phyloP scores from a whole-genome alignment of 2,329 filamentous ascomycete genomes.

The Fusarium goolgardi region DNA sequence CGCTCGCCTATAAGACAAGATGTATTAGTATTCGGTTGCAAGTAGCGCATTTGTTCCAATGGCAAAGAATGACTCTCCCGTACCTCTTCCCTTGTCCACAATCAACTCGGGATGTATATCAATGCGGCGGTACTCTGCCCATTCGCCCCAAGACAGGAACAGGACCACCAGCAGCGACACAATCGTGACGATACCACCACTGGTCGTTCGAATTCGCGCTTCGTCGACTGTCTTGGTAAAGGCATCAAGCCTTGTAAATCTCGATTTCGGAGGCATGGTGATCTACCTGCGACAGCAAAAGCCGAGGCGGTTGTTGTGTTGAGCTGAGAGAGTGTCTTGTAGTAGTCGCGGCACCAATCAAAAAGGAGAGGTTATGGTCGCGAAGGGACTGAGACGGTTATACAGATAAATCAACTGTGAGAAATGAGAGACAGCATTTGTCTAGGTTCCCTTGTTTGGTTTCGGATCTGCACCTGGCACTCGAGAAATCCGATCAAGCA shows the following conservation, averaged over 20 bases:
- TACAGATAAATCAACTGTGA: slow-evolving; percentile 19
- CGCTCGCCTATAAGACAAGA: slow-evolving; percentile 75
- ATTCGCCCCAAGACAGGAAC: slow-evolving; percentile 94
- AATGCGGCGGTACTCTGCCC: slow-evolving; percentile 89
- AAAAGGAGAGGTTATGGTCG: slow-evolving; percentile 34
- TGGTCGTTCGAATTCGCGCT: slow-evolving; percentile 94
- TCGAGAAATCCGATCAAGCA: slow-evolving; percentile 26
- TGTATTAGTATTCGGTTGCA: slow-evolving; percentile 39
- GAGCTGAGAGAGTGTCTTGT: slow-evolving; percentile 12
- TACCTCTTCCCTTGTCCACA: slow-evolving; percentile 96
- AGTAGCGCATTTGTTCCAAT: background rate
- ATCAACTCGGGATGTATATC: slow-evolving; percentile 91
- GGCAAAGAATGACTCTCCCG: slow-evolving; percentile 30
- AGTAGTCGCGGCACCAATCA: slow-evolving; percentile 29
- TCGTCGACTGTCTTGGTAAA: slow-evolving; percentile 99
- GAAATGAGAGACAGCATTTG: slow-evolving; percentile 39
- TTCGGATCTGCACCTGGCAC: slow-evolving; percentile 38
- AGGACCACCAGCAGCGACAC: slow-evolving; percentile 88
- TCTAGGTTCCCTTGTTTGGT: slow-evolving; percentile 16
- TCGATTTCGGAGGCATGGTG: slow-evolving; percentile 86
- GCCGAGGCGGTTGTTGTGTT: slow-evolving; percentile 17
- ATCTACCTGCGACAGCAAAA: slow-evolving; percentile 18
- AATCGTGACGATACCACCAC: slow-evolving; percentile 94
- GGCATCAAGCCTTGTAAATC: slow-evolving; percentile 96
- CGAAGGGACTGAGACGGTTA: slow-evolving; percentile 14